Evolutionary conservation across 805 yeast genomes (phyloP).

Genomic region (Yarrowia bubula): DNA sequence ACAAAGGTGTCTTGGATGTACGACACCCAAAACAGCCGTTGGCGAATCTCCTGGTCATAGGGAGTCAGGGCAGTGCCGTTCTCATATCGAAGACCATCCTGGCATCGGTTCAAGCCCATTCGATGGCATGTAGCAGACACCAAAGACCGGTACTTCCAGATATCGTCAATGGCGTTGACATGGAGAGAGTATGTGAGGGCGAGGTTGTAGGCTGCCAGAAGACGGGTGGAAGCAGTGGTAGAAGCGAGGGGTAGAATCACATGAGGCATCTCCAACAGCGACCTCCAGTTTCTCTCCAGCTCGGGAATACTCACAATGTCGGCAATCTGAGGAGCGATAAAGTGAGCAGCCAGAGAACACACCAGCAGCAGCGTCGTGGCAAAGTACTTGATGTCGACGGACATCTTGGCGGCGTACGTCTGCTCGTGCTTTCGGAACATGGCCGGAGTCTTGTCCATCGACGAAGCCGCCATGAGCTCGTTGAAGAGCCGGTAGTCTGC

Average conservation of each 20-base stretch:
- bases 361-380: slow-evolving; percentile 36
- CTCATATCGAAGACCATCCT: slow-evolving; percentile 62
- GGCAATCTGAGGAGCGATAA: slow-evolving; percentile 5
- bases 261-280: slow-evolving; percentile 15
- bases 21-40: slow-evolving; percentile 81
- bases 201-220: slow-evolving; percentile 38
- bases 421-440: slow-evolving; percentile 10
- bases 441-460: slow-evolving; percentile 12
- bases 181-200: slow-evolving; percentile 69
- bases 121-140: slow-evolving; percentile 83
- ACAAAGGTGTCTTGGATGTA: slow-evolving; percentile 74
- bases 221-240: not conserved
- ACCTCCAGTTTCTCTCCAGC: slow-evolving; percentile 24
- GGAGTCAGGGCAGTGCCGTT: slow-evolving; percentile 63
- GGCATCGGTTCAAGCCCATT: slow-evolving; percentile 79
- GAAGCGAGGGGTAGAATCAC: slow-evolving; percentile 18
- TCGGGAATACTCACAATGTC: slow-evolving; percentile 6
- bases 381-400: slow-evolving; percentile 29
- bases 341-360: slow-evolving; percentile 35
- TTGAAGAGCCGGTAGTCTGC: slow-evolving; percentile 51
- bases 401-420: slow-evolving; percentile 15
- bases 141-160: slow-evolving; percentile 73
- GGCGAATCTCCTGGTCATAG: slow-evolving; percentile 76
- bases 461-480: slow-evolving; percentile 25
- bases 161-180: slow-evolving; percentile 68